Conservation (phyloP, 2,329 filamentous ascomycete genomes). For the Biscogniauxia sp. region DNA sequence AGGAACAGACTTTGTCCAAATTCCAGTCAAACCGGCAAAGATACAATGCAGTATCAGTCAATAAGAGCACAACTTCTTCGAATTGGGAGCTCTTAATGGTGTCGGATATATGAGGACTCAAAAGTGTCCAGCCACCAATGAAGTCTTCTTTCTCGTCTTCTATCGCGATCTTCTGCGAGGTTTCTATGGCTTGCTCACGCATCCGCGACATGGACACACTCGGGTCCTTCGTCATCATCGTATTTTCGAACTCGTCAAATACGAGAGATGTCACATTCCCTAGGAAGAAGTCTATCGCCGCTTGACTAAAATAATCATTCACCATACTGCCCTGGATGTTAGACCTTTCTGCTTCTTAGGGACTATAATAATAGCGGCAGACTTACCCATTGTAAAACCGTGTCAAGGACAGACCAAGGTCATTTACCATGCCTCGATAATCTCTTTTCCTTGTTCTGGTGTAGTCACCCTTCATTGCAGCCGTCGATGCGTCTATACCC, state of each 20-base stretch:
- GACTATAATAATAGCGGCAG: not conserved
- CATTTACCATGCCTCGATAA: slow-evolving; percentile 86
- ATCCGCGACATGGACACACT: slow-evolving; percentile 83
- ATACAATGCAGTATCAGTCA: slow-evolving; percentile 84
- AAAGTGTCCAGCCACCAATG: slow-evolving; percentile 83
- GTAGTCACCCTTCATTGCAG: slow-evolving; percentile 94
- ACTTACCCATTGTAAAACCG: slow-evolving; percentile 66
- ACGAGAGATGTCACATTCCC: slow-evolving; percentile 82
- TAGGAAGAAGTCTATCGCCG: slow-evolving; percentile 89
- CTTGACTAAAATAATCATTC: slow-evolving; percentile 95
- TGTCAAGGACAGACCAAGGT: slow-evolving; percentile 84
- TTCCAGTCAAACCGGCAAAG: slow-evolving; percentile 93
- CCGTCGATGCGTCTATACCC: slow-evolving; percentile 71
- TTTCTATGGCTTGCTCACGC: slow-evolving; percentile 85
- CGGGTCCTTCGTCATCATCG: slow-evolving; percentile 91
- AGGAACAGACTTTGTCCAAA: slow-evolving; percentile 88
- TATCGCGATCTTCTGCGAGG: slow-evolving; percentile 81
- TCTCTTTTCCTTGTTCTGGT: slow-evolving; percentile 88
- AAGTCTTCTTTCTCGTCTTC: slow-evolving; percentile 81
- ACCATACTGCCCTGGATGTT: slow-evolving; percentile 66
- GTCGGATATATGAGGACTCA: slow-evolving; percentile 71
- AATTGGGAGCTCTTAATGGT: slow-evolving; percentile 70
- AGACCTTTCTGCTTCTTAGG: slow-evolving; percentile 4
- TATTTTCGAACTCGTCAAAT: slow-evolving; percentile 91
- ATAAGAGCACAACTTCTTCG: slow-evolving; percentile 81